Evolutionary conservation across 2,329 filamentous ascomycete genomes (phyloP).

Genomic region (Aaosphaeria pasadenensis): DNA sequence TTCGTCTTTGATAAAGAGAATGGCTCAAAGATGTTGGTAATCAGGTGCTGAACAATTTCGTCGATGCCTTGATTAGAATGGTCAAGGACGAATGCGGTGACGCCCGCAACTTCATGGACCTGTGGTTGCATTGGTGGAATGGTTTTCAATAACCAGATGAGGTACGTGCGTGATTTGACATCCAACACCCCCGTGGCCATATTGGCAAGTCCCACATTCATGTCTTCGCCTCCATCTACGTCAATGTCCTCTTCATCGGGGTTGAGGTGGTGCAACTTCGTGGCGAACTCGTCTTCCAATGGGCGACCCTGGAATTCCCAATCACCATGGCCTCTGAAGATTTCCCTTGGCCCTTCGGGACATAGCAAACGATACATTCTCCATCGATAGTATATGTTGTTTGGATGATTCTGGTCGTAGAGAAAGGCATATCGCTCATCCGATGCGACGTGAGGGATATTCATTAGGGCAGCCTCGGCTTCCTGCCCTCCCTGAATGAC

Average conservation of each 20-base stretch:
- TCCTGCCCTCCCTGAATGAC: slow-evolving; percentile 78
- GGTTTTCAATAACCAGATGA: slow-evolving; percentile 63
- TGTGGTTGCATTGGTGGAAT: slow-evolving; percentile 54
- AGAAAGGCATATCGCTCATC: slow-evolving; percentile 94
- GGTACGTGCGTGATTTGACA: slow-evolving; percentile 55
- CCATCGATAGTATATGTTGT: slow-evolving; percentile 92
- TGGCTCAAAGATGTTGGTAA: slow-evolving; percentile 76
- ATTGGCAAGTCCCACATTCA: not conserved
- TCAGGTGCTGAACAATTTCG: slow-evolving; percentile 86
- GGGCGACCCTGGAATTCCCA: slow-evolving; percentile 54
- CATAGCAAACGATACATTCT: slow-evolving; percentile 84
- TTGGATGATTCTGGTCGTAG: slow-evolving; percentile 70
- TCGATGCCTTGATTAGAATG: slow-evolving; percentile 82
- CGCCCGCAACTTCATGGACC: slow-evolving; percentile 68
- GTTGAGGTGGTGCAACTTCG: slow-evolving; percentile 73
- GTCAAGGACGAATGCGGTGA: slow-evolving; percentile 84
- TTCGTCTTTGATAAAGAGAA: slow-evolving; percentile 72
- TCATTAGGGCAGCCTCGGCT: slow-evolving; percentile 92
- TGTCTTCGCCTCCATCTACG: slow-evolving; percentile 67
- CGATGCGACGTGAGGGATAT: slow-evolving; percentile 73
- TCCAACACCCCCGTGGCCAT: slow-evolving; percentile 22
- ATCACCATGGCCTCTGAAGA: slow-evolving; percentile 33
- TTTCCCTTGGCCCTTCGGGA: slow-evolving; percentile 31
- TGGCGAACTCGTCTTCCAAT: slow-evolving; percentile 79
- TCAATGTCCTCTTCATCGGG: slow-evolving; percentile 81